Base-by-base conservation (phyloP, 2,329 filamentous ascomycete species). In the Alternaria consortialis region DNA sequence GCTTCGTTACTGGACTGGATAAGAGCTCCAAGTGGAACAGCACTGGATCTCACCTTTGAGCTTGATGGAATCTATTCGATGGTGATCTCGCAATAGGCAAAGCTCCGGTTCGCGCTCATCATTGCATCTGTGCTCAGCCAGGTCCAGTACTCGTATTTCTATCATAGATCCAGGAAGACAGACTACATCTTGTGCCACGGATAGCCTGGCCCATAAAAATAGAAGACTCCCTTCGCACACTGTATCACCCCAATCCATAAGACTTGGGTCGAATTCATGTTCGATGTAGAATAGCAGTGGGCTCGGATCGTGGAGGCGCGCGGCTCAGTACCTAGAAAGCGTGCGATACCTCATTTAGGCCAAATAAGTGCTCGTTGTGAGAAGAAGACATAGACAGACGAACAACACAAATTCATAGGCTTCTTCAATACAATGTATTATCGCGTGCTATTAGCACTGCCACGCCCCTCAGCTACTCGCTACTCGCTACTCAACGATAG, bases 1-100 rank as follows among this genome's bases (percentile, higher is more conserved):
- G 78, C 1, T 89, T 87, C 68, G 67, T 88, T 64, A 70, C 52
- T 4, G 68, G 66, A 2, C 17, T 74, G 23, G 20, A 25, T 15
- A 42, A 23, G 20, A 42, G 39, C 39, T 20, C 20, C 5, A 5
- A 42, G 39, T 42, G 39, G 39, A 15, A 42, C 9, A 42, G 34
- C 25, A 12, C 25, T 40, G 42, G 7, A 17, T 46, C 56, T 23
- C 40, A 46, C 13, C 51, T 58, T 36, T 58, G n/a, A 56, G 44
- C 34, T 2, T 7, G 27, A 7, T 23, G 15, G 20, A 23, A 23
- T 42, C 20, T 20, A 25, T 15, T 27, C 8, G 8, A 13, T 42
- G 11, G 39, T 42, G 17, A 42, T 42, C 20, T 42, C 23, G 9
- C 23, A 42, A 13, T 42, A 4, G 11, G 8, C 20, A 13, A 23